phyloP scores from a whole-genome alignment of 371 early-diverging fungal species.

The Lichtheimia ramosa region DNA sequence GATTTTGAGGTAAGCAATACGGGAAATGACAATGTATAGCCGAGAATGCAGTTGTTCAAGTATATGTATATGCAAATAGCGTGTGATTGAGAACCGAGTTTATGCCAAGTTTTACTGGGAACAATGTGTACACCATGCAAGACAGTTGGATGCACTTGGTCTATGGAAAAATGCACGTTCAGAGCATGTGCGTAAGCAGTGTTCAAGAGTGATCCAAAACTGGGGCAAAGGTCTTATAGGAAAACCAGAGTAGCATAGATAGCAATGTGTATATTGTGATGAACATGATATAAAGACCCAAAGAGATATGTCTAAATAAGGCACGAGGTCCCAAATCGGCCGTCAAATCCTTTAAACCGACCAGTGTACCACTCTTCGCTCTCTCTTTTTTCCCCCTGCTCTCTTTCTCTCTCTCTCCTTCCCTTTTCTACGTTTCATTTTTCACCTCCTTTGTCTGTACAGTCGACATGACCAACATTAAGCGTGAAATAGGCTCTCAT shows the following conservation, averaged over 20 bases:
- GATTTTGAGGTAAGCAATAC: conserved; percentile 44
- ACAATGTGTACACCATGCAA: conserved; percentile 47
- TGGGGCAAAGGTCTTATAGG: conserved; percentile 54
- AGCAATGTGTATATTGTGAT: too few species aligned
- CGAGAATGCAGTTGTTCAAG: too few species aligned
- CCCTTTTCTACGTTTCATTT: not conserved
- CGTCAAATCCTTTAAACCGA: too few species aligned
- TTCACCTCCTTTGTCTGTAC: not conserved
- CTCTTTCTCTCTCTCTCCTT: not conserved
- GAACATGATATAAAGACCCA: too few species aligned
- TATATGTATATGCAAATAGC: conserved; percentile 16
- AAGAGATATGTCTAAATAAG: too few species aligned
- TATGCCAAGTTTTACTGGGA: conserved; percentile 52
- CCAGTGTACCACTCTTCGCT: too few species aligned
- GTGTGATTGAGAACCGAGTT: conserved; percentile 44
- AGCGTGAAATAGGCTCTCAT: not conserved
- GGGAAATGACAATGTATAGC: not conserved
- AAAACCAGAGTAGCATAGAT: conserved; percentile 18
- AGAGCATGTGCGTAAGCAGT: conserved; percentile 39
- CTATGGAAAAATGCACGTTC: conserved; percentile 38
- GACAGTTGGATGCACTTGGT: conserved; percentile 44
- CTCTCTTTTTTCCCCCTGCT: too few species aligned
- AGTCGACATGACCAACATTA: conserved; percentile 1
- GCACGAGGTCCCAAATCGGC: too few species aligned
- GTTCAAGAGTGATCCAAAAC: conserved; percentile 43